phyloP scores from a whole-genome alignment of 371 early-diverging fungal species.

The Mortierella sp. region DNA sequence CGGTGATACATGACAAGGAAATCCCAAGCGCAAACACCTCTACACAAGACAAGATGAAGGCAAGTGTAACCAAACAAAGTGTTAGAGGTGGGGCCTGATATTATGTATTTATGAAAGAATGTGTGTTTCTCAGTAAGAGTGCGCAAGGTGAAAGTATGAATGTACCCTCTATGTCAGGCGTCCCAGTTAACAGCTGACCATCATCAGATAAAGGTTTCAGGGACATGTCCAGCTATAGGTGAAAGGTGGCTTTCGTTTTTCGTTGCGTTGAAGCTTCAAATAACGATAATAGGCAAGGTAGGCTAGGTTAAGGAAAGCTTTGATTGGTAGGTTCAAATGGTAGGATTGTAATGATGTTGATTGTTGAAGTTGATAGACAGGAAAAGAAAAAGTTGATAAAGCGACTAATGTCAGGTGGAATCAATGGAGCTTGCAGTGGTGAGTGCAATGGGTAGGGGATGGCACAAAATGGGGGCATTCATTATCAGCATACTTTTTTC shows the following conservation, averaged over 20 bases:
- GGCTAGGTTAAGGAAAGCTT: too few relatives aligned
- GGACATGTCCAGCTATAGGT: neutral
- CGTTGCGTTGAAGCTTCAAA: neutral
- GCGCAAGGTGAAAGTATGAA: neutral
- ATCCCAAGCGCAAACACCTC: slow-evolving; percentile 46
- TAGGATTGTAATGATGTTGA: too few relatives aligned
- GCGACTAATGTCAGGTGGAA: too few relatives aligned
- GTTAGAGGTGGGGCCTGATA: neutral
- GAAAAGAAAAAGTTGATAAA: too few relatives aligned
- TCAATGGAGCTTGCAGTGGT: too few relatives aligned
- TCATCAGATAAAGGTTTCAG: neutral
- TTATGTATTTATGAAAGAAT: too few relatives aligned
- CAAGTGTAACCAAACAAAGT: neutral
- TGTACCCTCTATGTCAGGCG: neutral
- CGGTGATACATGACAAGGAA: slow-evolving; percentile 62
- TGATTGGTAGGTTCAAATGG: too few relatives aligned
- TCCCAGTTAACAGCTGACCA: neutral
- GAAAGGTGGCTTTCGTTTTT: neutral
- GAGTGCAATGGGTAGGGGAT: too few relatives aligned
- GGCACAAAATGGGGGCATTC: too few relatives aligned
- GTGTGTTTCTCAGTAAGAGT: neutral
- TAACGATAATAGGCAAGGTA: neutral
- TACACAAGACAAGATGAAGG: neutral
- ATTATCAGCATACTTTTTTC: too few relatives aligned
- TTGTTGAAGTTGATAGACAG: too few relatives aligned